Percentiles rank a stretch among this genome's conserved stretches.
These are phyloP conservation scores for Boletus eberwhitei DNA, from an alignment of 768 basidiomycete genomes.

Conservation along the genomic window DNA sequence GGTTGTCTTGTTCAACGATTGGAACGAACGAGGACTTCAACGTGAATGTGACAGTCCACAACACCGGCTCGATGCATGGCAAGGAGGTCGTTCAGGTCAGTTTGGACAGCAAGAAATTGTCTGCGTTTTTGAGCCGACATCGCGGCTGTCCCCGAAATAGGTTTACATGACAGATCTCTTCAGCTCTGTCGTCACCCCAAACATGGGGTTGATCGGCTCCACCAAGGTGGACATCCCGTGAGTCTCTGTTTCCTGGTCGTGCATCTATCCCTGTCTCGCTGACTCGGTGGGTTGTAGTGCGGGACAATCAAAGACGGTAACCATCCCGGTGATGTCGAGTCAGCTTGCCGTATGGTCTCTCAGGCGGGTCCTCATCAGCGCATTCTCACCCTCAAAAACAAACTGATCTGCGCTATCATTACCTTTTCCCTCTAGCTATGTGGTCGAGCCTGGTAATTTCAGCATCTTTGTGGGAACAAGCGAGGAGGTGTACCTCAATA, in stretches of 20 bases:
- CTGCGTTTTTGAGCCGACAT: not conserved
- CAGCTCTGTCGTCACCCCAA: conserved; percentile 62
- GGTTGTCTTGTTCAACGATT: conserved; percentile 33
- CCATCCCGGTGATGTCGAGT: conserved; percentile 15
- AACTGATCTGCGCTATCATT: not conserved
- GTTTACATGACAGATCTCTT: conserved; percentile 61
- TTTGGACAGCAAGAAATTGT: not conserved
- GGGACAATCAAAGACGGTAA: conserved; percentile 15
- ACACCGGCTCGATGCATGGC: conserved; percentile 53
- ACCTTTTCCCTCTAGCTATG: conserved; percentile 28
- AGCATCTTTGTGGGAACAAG: conserved; percentile 63
- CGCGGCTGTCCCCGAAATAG: conserved; percentile 27
- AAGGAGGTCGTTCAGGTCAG: conserved; percentile 63
- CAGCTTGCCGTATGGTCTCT: conserved; percentile 22
- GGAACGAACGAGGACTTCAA: conserved; percentile 46
- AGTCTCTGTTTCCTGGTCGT: conserved; percentile 28
- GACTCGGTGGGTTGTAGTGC: conserved; percentile 4
- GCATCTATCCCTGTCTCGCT: not conserved
- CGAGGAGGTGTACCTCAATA: conserved; percentile 46
- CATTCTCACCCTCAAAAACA: not conserved
- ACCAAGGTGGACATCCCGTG: conserved; percentile 57
- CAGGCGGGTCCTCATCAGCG: not conserved
- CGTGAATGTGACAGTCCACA: conserved; percentile 61
- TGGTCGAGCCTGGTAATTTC: conserved; percentile 61
- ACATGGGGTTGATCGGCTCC: conserved; percentile 60